phyloP scores from a whole-genome alignment of 306 rosid genomes.

The Hippophae rhamnoides region DNA sequence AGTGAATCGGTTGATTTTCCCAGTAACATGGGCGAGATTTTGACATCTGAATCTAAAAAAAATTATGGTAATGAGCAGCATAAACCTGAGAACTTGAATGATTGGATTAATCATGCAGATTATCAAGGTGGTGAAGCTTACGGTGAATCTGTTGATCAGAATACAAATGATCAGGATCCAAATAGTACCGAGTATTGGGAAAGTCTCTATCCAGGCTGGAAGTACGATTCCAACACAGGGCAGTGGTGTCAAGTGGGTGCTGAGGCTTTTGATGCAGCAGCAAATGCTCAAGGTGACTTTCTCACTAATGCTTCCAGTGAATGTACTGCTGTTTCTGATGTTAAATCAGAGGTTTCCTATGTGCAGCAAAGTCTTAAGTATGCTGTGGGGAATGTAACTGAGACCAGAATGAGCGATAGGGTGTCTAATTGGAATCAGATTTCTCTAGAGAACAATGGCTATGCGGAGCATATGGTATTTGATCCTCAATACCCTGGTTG shows the following conservation, averaged over 20 bases:
- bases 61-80: background rate
- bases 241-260: slow-evolving; percentile 64
- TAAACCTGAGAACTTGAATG: slow-evolving; percentile 24
- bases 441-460: slow-evolving; percentile 50
- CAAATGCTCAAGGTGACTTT: slow-evolving; percentile 24
- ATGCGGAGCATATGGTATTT: slow-evolving; percentile 67
- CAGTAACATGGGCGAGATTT: slow-evolving; percentile 12
- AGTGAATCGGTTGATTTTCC: slow-evolving; percentile 33
- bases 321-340: slow-evolving; percentile 35
- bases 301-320: slow-evolving; percentile 27
- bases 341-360: slow-evolving; percentile 36
- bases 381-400: slow-evolving; percentile 40
- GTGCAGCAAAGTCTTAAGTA: slow-evolving; percentile 50
- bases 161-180: slow-evolving; percentile 39
- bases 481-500: slow-evolving; percentile 79
- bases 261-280: slow-evolving; percentile 22
- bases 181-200: slow-evolving; percentile 62
- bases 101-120: slow-evolving; percentile 26
- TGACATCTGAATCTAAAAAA: slow-evolving; percentile 8
- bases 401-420: slow-evolving; percentile 37
- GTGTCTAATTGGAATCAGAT: slow-evolving; percentile 41
- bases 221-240: slow-evolving; percentile 45
- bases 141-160: slow-evolving; percentile 30
- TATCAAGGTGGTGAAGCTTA: slow-evolving; percentile 35
- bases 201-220: slow-evolving; percentile 79